phyloP scores from a whole-genome alignment of 2,329 filamentous ascomycete species.

The Cercospora janseana region DNA sequence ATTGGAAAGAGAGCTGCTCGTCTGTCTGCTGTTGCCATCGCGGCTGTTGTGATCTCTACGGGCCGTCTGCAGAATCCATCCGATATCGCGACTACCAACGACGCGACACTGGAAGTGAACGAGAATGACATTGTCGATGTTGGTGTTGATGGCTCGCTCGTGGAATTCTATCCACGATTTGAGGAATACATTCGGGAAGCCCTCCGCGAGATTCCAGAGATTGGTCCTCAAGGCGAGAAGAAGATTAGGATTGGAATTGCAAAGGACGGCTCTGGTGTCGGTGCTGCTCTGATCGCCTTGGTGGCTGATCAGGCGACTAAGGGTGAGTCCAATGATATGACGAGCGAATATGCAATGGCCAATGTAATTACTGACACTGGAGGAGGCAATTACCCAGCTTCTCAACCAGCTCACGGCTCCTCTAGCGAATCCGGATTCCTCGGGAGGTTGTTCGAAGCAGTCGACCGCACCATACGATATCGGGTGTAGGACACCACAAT shows the following conservation, averaged over 20 bases:
- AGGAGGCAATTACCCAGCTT: slow-evolving; percentile 5
- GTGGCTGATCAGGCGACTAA: slow-evolving; percentile 65
- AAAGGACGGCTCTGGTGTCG: slow-evolving; percentile 94
- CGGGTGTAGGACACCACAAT: slow-evolving; percentile 18
- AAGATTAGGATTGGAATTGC: slow-evolving; percentile 92
- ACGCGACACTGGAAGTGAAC: slow-evolving; percentile 36
- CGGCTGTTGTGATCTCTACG: slow-evolving; percentile 76
- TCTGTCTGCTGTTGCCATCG: slow-evolving; percentile 83
- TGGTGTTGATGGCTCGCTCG: slow-evolving; percentile 89
- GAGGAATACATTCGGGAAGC: slow-evolving; percentile 84
- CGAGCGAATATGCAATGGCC: background rate
- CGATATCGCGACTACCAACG: slow-evolving; percentile 34
- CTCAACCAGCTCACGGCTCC: slow-evolving; percentile 6
- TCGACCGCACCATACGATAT: slow-evolving; percentile 28
- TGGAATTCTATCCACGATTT: slow-evolving; percentile 95
- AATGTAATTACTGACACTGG: background rate
- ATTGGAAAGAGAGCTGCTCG: slow-evolving; percentile 86
- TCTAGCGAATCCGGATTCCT: slow-evolving; percentile 20
- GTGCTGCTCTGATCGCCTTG: slow-evolving; percentile 89
- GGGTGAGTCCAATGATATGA: slow-evolving; percentile 19
- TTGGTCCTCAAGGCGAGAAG: slow-evolving; percentile 75
- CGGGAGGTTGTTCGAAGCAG: slow-evolving; percentile 19
- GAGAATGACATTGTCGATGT: slow-evolving; percentile 76
- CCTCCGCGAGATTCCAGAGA: slow-evolving; percentile 69
- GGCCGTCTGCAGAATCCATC: slow-evolving; percentile 59